Percentiles rank a stretch among this genome's conserved stretches.
Evolutionary conservation across 78 protist genomes (phyloP).

Genomic region (Chrysochromulina parva): DNA sequence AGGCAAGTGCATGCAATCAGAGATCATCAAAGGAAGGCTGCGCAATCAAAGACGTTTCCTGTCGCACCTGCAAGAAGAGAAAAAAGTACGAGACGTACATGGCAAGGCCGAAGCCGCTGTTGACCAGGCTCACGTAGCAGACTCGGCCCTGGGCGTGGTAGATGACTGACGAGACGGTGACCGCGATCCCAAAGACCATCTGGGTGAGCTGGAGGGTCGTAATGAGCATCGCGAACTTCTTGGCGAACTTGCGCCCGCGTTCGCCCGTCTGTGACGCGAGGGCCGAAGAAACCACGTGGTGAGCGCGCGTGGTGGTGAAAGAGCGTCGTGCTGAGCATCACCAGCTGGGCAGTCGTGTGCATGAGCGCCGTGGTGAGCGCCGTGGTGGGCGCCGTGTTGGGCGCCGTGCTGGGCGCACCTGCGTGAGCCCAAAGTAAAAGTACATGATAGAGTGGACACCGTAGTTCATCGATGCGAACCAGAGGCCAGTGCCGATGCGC

Average conservation of each 20-base stretch:
- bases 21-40: no score
- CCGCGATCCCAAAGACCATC: conserved; percentile 29
- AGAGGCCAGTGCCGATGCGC: conserved; percentile 44
- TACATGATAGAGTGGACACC: conserved; percentile 77
- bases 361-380: neutral
- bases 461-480: conserved; percentile 64
- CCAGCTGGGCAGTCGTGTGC: no score
- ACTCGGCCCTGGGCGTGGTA: neutral
- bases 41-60: no score
- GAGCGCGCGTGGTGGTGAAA: neutral
- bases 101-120: conserved; percentile 15
- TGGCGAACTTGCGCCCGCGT: neutral
- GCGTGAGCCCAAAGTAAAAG: conserved; percentile 39
- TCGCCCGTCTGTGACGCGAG: neutral
- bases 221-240: neutral
- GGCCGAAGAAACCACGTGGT: neutral
- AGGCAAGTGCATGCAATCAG: no score
- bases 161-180: neutral
- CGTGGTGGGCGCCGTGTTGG: neutral
- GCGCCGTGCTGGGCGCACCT: neutral
- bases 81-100: conserved; percentile 68
- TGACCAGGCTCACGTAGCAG: conserved; percentile 5
- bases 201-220: conserved; percentile 33
- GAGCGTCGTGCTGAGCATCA: no score
- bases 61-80: conserved; percentile 43